Evolutionary conservation across 2,329 filamentous ascomycete genomes (phyloP).

Genomic region (Aspergillus sp.): DNA sequence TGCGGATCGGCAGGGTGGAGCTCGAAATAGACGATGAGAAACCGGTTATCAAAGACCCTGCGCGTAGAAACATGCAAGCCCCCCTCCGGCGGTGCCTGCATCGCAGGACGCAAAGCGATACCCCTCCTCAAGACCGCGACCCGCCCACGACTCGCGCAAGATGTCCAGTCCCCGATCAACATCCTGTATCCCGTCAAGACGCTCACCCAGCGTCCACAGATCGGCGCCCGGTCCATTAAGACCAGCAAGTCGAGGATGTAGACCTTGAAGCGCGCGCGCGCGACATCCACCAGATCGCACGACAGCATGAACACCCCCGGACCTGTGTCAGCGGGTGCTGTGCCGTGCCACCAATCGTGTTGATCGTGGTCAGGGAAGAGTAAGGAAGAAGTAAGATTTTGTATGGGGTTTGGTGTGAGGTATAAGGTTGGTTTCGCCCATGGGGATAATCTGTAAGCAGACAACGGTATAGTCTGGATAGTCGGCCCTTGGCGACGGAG

Average conservation of each 20-base stretch:
- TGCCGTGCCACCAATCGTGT: too few relatives aligned
- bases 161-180: not conserved
- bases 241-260: not conserved
- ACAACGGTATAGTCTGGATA: too few relatives aligned
- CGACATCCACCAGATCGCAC: slow-evolving; percentile 25
- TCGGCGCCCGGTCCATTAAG: not conserved
- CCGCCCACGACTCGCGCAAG: not conserved
- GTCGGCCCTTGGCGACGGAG: too few relatives aligned
- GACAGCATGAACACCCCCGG: too few relatives aligned
- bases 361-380: too few relatives aligned
- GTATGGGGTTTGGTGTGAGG: too few relatives aligned
- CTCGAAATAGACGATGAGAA: not conserved
- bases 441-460: too few relatives aligned
- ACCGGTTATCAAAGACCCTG: not conserved
- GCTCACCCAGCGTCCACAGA: not conserved
- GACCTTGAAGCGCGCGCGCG: not conserved
- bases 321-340: too few relatives aligned
- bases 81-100: too few relatives aligned
- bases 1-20: not conserved
- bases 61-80: too few relatives aligned
- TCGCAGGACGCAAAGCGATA: not conserved
- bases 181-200: not conserved
- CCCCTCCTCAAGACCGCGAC: not conserved
- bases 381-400: too few relatives aligned
- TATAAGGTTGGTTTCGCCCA: too few relatives aligned